A percentile compares a stretch with the other conserved stretches of the same genome.
Evolutionary conservation across 805 yeast species (phyloP).

Genomic region (Naumovozyma dairenensis): DNA sequence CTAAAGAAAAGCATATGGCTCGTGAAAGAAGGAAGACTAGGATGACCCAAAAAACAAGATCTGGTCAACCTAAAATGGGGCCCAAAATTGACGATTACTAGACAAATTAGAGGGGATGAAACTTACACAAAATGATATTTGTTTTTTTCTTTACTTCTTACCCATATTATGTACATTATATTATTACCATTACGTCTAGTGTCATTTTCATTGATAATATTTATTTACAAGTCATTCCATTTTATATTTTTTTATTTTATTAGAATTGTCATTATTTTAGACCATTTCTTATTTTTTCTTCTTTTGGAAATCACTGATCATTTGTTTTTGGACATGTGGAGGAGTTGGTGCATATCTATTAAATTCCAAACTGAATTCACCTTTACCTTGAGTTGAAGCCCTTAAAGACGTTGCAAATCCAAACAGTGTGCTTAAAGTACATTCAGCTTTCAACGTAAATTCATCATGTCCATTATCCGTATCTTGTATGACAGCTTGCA

Average conservation of each 20-base stretch:
- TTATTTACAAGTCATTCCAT: neutral
- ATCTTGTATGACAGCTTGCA: slow-evolving; percentile 85
- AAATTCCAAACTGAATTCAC: slow-evolving; percentile 94
- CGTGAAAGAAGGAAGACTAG: slow-evolving; percentile 37
- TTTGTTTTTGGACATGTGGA: slow-evolving; percentile 80
- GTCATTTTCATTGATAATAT: too few species aligned
- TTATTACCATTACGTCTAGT: neutral
- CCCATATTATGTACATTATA: neutral
- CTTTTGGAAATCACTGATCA: slow-evolving; percentile 75
- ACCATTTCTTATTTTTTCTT: slow-evolving; percentile 27
- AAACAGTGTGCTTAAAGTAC: slow-evolving; percentile 92
- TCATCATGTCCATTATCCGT: slow-evolving; percentile 93
- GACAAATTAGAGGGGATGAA: slow-evolving; percentile 55
- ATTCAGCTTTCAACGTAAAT: slow-evolving; percentile 85
- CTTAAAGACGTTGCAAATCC: slow-evolving; percentile 93
- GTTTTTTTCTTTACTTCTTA: too few species aligned
- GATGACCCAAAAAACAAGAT: slow-evolving; percentile 45
- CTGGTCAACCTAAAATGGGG: slow-evolving; percentile 88
- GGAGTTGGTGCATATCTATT: slow-evolving; percentile 85
- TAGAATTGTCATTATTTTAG: too few species aligned
- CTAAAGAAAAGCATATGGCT: slow-evolving; percentile 31
- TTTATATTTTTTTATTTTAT: neutral
- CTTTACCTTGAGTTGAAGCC: slow-evolving; percentile 97
- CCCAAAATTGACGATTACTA: slow-evolving; percentile 71
- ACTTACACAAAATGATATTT: slow-evolving; percentile 18